phyloP scores from a whole-genome alignment of 495 filamentous ascomycete species.

The Penicillium coprophilum region DNA sequence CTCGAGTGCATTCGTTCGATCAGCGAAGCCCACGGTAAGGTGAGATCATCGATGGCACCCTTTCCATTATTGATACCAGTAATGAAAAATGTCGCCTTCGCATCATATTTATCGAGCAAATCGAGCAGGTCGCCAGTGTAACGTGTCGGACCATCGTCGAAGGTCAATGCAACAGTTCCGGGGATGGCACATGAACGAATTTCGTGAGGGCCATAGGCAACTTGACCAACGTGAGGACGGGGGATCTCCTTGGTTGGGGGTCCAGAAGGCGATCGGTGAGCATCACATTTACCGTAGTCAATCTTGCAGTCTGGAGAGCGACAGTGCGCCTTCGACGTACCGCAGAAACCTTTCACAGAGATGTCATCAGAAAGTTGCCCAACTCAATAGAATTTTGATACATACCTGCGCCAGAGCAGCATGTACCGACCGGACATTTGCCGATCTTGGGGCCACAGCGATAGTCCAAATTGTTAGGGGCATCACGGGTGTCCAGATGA shows the following conservation, averaged over 20 bases:
- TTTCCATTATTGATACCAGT: slow-evolving; percentile 75
- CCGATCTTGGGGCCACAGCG: slow-evolving; percentile 46
- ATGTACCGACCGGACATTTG: slow-evolving; percentile 55
- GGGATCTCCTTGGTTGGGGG: slow-evolving; percentile 57
- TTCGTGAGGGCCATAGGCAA: slow-evolving; percentile 59
- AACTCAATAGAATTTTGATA: slow-evolving; percentile 17
- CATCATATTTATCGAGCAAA: slow-evolving; percentile 62
- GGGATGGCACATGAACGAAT: slow-evolving; percentile 65
- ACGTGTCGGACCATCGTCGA: slow-evolving; percentile 72
- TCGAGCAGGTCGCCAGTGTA: slow-evolving; percentile 71
- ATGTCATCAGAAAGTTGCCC: slow-evolving; percentile 13
- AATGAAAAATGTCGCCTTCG: slow-evolving; percentile 78
- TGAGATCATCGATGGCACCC: slow-evolving; percentile 63
- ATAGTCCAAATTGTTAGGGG: slow-evolving; percentile 20
- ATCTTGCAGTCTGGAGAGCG: slow-evolving; percentile 67
- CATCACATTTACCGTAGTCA: slow-evolving; percentile 68
- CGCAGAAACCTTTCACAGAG: slow-evolving; percentile 52
- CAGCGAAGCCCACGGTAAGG: slow-evolving; percentile 55
- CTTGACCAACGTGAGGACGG: slow-evolving; percentile 56
- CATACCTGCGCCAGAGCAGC: slow-evolving; percentile 64
- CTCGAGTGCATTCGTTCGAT: slow-evolving; percentile 66
- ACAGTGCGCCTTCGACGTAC: slow-evolving; percentile 61
- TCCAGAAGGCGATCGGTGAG: slow-evolving; percentile 62
- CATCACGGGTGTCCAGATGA: slow-evolving; percentile 13
- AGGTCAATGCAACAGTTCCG: slow-evolving; percentile 71